Evolutionary conservation across 2,329 filamentous ascomycete species (phyloP).

Genomic region (Ascochyta clinopodiicola): DNA sequence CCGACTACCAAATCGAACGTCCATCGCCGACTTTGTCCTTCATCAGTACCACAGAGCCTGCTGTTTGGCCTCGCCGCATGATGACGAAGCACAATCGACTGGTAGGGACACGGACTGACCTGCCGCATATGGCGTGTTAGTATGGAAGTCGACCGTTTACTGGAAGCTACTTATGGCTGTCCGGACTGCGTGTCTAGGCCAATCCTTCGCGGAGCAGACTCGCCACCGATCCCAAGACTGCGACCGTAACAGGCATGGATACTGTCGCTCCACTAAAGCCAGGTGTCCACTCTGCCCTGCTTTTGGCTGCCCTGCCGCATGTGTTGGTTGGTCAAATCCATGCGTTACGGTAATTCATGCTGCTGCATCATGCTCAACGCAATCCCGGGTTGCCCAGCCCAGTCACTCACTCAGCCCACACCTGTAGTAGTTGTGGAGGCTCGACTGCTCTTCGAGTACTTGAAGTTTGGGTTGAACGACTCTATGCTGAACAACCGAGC

Average conservation of each 20-base stretch:
- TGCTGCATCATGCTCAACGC: constrained; percentile 22
- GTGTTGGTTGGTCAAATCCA: constrained; percentile 30
- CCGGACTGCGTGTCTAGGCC: constrained; percentile 1
- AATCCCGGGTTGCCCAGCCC: constrained; percentile 23
- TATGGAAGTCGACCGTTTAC: background rate
- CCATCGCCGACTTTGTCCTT: background rate
- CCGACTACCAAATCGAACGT: constrained; percentile 1
- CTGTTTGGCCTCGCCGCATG: constrained; percentile 9
- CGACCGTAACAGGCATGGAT: background rate
- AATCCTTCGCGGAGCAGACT: constrained; percentile 8
- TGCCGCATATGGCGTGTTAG: background rate
- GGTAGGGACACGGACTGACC: background rate
- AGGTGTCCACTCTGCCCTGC: constrained; percentile 22
- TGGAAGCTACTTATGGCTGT: constrained; percentile 5
- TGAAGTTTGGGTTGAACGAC: background rate
- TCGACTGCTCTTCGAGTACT: background rate
- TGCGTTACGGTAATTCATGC: constrained; percentile 24
- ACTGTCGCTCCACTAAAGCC: constrained; percentile 27
- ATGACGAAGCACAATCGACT: background rate
- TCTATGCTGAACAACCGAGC: background rate
- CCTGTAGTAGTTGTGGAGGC: constrained; percentile 17
- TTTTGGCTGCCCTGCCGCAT: constrained; percentile 25
- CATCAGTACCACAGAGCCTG: constrained; percentile 4
- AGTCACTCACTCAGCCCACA: constrained; percentile 24
- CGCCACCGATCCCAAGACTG: constrained; percentile 3